These are phyloP conservation scores for Rhytidiadelphus loreus DNA, from an alignment of 225 moss, liverwort and hornwort species.

Conservation along the genomic window DNA sequence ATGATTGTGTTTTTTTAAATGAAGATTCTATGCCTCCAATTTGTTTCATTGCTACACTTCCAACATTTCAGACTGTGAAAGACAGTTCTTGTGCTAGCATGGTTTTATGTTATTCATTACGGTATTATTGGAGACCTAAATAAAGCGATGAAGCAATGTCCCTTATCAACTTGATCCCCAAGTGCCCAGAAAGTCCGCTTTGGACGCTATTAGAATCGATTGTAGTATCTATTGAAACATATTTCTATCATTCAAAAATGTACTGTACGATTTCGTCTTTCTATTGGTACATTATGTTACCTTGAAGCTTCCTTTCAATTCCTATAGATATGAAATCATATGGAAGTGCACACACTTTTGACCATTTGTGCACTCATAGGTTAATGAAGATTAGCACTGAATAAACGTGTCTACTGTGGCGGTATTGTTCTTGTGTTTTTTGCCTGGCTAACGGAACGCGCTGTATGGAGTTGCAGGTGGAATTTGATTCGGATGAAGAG, in stretches of 20 bases:
- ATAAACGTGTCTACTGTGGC: neutral
- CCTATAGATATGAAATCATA: neutral
- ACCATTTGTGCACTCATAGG: neutral
- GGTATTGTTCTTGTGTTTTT: neutral
- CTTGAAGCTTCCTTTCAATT: neutral
- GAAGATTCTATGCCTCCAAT: neutral
- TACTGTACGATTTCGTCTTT: neutral
- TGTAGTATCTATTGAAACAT: neutral
- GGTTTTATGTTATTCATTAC: neutral
- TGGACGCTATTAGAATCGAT: neutral
- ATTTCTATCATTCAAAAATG: neutral
- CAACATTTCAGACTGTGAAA: neutral
- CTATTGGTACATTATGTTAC: neutral
- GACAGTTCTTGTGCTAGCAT: neutral
- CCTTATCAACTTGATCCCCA: neutral
- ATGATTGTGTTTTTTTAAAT: neutral
- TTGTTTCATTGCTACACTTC: neutral
- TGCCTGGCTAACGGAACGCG: neutral
- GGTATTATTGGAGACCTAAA: neutral
- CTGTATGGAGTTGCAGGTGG: slow-evolving; percentile 47
- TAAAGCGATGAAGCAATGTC: neutral
- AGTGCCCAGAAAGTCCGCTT: neutral
- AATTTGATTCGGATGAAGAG: slow-evolving; percentile 68
- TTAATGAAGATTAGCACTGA: neutral
- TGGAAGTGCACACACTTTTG: neutral